phyloP scores from a whole-genome alignment of 2,329 filamentous ascomycete species.

The Cercospora brassicicola region DNA sequence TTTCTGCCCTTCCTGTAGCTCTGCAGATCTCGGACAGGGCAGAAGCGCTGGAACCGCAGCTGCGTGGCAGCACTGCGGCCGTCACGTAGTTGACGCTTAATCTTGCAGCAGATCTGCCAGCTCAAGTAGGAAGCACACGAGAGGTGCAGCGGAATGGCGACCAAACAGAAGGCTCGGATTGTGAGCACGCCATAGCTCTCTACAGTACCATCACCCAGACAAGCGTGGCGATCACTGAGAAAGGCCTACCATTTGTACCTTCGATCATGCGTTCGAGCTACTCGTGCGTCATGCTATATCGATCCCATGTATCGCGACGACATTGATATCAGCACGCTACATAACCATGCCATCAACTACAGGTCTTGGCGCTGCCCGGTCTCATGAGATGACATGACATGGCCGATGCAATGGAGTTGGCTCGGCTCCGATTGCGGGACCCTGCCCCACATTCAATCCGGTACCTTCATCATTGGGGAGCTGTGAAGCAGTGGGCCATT shows the following conservation, averaged over 20 bases:
- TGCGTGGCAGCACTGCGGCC: not conserved
- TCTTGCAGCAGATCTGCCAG: not conserved
- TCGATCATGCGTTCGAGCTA: not conserved
- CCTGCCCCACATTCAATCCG: slow-evolving; percentile 6
- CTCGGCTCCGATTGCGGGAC: slow-evolving; percentile 6
- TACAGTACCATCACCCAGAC: not conserved
- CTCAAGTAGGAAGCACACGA: not conserved
- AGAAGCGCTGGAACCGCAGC: not conserved
- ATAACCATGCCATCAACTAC: not conserved
- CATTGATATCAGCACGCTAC: not conserved
- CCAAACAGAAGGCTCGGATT: slow-evolving; percentile 11
- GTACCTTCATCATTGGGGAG: slow-evolving; percentile 11
- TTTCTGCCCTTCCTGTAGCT: not conserved
- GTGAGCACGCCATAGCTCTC: slow-evolving; percentile 12
- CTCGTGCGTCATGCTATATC: not conserved
- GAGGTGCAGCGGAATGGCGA: not conserved
- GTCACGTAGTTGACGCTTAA: not conserved
- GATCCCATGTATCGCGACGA: not conserved
- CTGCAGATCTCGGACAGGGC: slow-evolving; percentile 2
- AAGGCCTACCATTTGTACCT: too few species aligned
- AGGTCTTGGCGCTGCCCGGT: not conserved
- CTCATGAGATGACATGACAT: slow-evolving; percentile 5
- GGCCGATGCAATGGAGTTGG: not conserved
- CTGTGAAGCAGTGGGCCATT: not conserved
- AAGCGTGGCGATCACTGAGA: not conserved